Conservation (phyloP, 495 filamentous ascomycete species). For the Xylaria intraflava region DNA sequence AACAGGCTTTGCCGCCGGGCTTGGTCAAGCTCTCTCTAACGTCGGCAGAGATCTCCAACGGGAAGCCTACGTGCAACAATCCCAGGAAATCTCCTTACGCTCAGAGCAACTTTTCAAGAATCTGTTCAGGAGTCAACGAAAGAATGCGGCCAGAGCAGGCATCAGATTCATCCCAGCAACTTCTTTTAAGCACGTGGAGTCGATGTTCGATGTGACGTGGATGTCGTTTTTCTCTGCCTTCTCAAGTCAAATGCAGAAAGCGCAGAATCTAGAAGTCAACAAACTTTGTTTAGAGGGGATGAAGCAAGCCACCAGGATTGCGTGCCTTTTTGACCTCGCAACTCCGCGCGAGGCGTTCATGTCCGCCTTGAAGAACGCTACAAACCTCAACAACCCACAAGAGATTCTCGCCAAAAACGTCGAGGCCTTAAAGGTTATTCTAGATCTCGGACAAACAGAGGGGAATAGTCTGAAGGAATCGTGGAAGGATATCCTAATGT, state of each 20-base stretch:
- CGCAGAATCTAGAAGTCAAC: slow-evolving; percentile 84
- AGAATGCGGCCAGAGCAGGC: slow-evolving; percentile 60
- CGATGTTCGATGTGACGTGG: slow-evolving; percentile 99
- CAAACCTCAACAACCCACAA: slow-evolving; percentile 87
- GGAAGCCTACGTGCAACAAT: slow-evolving; percentile 89
- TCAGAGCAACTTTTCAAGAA: slow-evolving; percentile 80
- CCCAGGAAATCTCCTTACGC: slow-evolving; percentile 71
- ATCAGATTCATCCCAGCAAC: slow-evolving; percentile 84
- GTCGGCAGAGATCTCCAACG: slow-evolving; percentile 87
- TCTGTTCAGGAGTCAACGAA: slow-evolving; percentile 77
- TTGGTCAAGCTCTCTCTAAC: slow-evolving; percentile 83
- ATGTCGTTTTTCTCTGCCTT: slow-evolving; percentile 96
- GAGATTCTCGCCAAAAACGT: slow-evolving; percentile 97
- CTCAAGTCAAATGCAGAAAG: slow-evolving; percentile 84
- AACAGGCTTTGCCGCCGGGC: slow-evolving; percentile 69
- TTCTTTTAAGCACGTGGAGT: slow-evolving; percentile 88
- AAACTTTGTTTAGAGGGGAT: slow-evolving; percentile 90
- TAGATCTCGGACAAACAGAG: slow-evolving; percentile 88
- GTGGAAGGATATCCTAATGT: slow-evolving; percentile 93
- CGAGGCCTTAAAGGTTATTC: slow-evolving; percentile 80
- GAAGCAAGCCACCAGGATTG: slow-evolving; percentile 84
- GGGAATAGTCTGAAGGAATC: slow-evolving; percentile 82
- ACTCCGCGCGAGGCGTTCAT: slow-evolving; percentile 92
- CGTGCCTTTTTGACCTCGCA: slow-evolving; percentile 86
- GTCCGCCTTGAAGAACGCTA: slow-evolving; percentile 84